A percentile compares a stretch with the other conserved stretches of the same genome.
These are phyloP conservation scores for Talaromyces rugulosus DNA, from an alignment of 2,329 filamentous ascomycete species.

Conservation along the genomic window DNA sequence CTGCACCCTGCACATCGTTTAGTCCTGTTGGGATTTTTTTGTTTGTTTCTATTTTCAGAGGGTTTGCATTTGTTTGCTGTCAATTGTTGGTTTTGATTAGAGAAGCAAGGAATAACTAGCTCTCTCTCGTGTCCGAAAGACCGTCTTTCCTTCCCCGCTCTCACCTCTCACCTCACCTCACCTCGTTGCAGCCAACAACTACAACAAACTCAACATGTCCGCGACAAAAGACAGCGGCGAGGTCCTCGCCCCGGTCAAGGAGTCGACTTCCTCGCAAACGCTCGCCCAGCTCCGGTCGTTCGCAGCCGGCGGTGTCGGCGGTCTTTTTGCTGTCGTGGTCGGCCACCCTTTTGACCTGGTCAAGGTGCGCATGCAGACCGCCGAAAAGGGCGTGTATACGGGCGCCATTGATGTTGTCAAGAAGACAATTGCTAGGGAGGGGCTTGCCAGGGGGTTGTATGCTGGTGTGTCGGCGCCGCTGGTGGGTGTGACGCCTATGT, in stretches of 20 bases:
- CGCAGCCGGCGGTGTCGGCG: slow-evolving; percentile 85
- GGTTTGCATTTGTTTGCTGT: background rate
- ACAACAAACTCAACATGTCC: slow-evolving; percentile 1
- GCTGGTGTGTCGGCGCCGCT: slow-evolving; percentile 95
- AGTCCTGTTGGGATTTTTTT: background rate
- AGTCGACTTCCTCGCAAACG: slow-evolving; percentile 30
- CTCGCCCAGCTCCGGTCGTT: slow-evolving; percentile 72
- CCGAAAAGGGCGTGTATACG: slow-evolving; percentile 86
- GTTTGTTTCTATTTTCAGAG: background rate
- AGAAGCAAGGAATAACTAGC: background rate
- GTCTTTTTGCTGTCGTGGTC: slow-evolving; percentile 88
- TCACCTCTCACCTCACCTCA: background rate
- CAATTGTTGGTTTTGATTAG: background rate
- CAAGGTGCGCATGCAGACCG: slow-evolving; percentile 95
- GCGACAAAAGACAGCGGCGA: slow-evolving; percentile 1
- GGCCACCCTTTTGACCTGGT: slow-evolving; percentile 97
- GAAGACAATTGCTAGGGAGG: slow-evolving; percentile 84
- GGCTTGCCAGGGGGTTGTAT: slow-evolving; percentile 74
- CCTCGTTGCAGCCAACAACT: background rate
- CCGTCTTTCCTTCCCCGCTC: background rate
- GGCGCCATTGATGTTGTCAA: slow-evolving; percentile 87
- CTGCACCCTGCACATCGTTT: background rate
- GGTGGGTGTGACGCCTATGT: slow-evolving; percentile 97
- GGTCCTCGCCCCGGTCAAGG: slow-evolving; percentile 7
- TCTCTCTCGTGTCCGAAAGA: background rate